These are phyloP conservation scores for Kazachstania psychrophila DNA, from an alignment of 805 yeast genomes.

Conservation along the genomic window DNA sequence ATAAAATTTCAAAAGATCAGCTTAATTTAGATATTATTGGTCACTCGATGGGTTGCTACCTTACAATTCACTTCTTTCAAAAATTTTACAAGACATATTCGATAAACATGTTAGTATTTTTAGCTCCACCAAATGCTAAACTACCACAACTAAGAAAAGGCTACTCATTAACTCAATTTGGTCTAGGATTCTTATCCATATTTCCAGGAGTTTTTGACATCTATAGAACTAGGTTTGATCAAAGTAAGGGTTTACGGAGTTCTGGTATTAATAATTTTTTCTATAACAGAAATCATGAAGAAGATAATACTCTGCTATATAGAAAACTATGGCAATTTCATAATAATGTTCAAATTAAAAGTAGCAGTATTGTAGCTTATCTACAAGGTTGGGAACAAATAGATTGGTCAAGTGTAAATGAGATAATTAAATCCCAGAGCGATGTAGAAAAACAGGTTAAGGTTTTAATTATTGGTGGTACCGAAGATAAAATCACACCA, in stretches of 20 bases:
- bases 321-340: constrained; percentile 24
- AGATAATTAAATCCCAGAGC: background rate
- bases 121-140: constrained; percentile 40
- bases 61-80: constrained; percentile 39
- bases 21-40: constrained; percentile 33
- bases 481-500: constrained; percentile 21
- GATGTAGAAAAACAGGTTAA: background rate
- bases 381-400: constrained; percentile 26
- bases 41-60: constrained; percentile 66
- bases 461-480: constrained; percentile 18
- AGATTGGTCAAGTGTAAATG: constrained; percentile 15
- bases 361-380: constrained; percentile 23
- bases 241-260: constrained; percentile 24
- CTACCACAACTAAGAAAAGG: constrained; percentile 12
- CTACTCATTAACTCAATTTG: constrained; percentile 10
- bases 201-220: constrained; percentile 22
- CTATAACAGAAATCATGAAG: constrained; percentile 8
- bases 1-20: background rate
- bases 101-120: constrained; percentile 29
- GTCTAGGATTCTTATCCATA: constrained; percentile 10
- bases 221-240: constrained; percentile 25
- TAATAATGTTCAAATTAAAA: constrained; percentile 24
- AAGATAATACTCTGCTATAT: constrained; percentile 9
- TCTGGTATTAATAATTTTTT: constrained; percentile 25
- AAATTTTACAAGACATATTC: constrained; percentile 16